Percentiles rank a stretch among this genome's conserved stretches.
These are phyloP conservation scores for Lecanosticta acicola DNA, from an alignment of 2,329 filamentous ascomycete genomes.

Conservation along the genomic window DNA sequence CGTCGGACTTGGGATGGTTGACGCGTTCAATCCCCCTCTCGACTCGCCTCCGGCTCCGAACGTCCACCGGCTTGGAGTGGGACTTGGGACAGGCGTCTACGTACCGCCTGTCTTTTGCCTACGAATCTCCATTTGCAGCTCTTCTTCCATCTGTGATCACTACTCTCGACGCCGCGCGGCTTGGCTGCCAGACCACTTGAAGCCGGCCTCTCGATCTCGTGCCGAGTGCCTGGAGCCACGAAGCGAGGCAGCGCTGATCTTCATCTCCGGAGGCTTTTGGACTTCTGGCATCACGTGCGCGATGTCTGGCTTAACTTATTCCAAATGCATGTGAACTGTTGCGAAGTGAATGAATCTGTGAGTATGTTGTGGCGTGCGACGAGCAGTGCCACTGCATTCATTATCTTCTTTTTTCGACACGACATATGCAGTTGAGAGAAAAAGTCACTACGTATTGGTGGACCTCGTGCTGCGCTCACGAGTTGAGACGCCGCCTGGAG, in stretches of 20 bases:
- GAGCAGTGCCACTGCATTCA: neutral
- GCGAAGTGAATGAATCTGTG: neutral
- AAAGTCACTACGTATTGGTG: neutral
- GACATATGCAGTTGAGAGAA: neutral
- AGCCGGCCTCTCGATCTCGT: neutral
- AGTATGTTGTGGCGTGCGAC: neutral
- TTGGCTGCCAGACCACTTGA: neutral
- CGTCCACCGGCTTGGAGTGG: neutral
- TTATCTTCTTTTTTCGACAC: neutral
- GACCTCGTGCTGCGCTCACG: neutral
- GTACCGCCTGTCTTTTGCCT: neutral
- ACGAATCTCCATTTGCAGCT: neutral
- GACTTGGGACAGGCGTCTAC: neutral
- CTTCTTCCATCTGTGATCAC: no score
- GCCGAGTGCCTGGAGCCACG: neutral
- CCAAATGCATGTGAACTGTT: neutral
- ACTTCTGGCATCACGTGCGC: neutral
- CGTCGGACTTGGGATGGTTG: no score
- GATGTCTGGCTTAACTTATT: neutral
- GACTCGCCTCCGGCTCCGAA: no score
- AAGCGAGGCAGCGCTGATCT: neutral
- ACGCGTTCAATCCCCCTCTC: no score
- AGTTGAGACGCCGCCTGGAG: neutral
- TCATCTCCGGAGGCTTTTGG: neutral
- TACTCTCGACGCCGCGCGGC: slow-evolving; percentile 1